Conservation (phyloP, 2,329 filamentous ascomycete species). For the Triangularia setosa region DNA sequence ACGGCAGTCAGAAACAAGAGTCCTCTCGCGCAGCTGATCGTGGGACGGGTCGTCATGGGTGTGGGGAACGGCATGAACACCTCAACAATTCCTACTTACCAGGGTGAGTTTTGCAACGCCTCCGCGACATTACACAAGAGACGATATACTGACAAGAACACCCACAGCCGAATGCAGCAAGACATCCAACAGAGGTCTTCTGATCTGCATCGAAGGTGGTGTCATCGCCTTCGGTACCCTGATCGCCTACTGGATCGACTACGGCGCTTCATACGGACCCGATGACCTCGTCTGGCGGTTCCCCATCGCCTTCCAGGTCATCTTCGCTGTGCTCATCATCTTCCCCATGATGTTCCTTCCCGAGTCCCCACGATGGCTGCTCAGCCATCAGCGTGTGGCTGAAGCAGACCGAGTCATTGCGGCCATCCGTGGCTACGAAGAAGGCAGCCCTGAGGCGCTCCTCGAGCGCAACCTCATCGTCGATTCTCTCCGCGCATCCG, state of each 20-base stretch:
- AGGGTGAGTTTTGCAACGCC: constrained; percentile 28
- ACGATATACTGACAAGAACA: background rate
- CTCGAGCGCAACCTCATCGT: constrained; percentile 58
- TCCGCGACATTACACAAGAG: background rate
- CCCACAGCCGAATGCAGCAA: constrained; percentile 42
- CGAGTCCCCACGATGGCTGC: constrained; percentile 40
- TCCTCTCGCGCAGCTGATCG: constrained; percentile 43
- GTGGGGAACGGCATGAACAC: constrained; percentile 51
- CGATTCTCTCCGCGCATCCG: constrained; percentile 58
- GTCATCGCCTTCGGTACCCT: constrained; percentile 42
- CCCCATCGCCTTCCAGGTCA: constrained; percentile 44
- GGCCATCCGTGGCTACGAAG: constrained; percentile 38
- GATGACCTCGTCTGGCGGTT: constrained; percentile 51
- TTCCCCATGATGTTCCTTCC: constrained; percentile 37
- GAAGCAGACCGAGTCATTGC: constrained; percentile 37
- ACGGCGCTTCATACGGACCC: constrained; percentile 39
- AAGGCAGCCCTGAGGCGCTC: constrained; percentile 54
- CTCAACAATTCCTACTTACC: constrained; percentile 44
- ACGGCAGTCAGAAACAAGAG: constrained; percentile 30
- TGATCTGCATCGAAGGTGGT: constrained; percentile 44
- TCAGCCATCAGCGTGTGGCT: constrained; percentile 33
- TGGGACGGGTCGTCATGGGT: constrained; percentile 48
- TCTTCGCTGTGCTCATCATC: constrained; percentile 33
- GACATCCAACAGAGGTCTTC: constrained; percentile 40
- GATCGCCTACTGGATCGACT: constrained; percentile 47